phyloP scores from a whole-genome alignment of 2,329 filamentous ascomycete genomes.

The Paradendryphiella salina region DNA sequence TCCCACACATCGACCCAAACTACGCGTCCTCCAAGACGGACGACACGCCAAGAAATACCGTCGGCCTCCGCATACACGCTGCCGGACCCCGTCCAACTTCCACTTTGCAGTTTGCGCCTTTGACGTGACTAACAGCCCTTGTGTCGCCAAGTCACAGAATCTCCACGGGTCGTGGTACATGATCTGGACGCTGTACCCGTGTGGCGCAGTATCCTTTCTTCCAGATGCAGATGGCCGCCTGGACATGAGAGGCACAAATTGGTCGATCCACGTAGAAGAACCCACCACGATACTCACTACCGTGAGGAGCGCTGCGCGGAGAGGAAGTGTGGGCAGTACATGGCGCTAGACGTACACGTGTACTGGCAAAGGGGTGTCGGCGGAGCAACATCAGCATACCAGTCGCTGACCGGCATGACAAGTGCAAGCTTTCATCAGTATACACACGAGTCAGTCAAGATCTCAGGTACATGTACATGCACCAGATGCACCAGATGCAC shows the following conservation, averaged over 20 bases:
- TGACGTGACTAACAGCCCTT: neutral
- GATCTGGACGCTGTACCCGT: neutral
- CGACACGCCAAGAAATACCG: conserved; percentile 6
- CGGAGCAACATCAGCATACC: no score
- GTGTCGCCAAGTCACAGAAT: neutral
- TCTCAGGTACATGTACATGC: neutral
- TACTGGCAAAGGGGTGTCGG: neutral
- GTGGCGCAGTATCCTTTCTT: neutral
- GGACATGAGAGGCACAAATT: neutral
- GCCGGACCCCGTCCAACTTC: conserved; percentile 4
- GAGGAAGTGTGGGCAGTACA: neutral
- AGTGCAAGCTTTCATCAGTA: neutral
- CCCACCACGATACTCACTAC: neutral
- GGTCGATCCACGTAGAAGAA: neutral
- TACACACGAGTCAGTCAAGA: neutral
- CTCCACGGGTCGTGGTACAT: neutral
- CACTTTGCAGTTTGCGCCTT: neutral
- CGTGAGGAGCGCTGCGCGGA: neutral
- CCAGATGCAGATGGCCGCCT: neutral
- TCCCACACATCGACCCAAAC: neutral
- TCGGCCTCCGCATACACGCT: neutral
- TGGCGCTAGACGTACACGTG: neutral
- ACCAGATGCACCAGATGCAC: neutral
- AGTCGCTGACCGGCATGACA: neutral
- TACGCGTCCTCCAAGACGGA: conserved; percentile 10